Percentiles rank a stretch among this genome's conserved stretches.
These are phyloP conservation scores for Beauveria varroae DNA, from an alignment of 2,329 filamentous ascomycete genomes.

Conservation along the genomic window DNA sequence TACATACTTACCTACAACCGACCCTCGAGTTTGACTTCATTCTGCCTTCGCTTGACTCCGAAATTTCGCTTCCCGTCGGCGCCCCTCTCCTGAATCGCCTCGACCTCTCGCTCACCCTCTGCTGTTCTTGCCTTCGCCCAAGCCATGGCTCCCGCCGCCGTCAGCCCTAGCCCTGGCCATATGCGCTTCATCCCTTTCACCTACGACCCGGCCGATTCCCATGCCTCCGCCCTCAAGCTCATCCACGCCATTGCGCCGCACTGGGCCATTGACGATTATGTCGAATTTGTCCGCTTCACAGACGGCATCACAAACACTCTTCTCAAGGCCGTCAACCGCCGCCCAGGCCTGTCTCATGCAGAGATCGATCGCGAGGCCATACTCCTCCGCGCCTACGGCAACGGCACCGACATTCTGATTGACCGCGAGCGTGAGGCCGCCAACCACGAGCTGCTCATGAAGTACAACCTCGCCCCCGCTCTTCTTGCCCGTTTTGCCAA, in stretches of 20 bases:
- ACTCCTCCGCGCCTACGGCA: slow-evolving; percentile 85
- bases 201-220: slow-evolving; percentile 71
- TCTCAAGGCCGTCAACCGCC: slow-evolving; percentile 66
- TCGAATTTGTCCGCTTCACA: slow-evolving; percentile 87
- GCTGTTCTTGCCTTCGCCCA: slow-evolving; percentile 9
- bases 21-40: slow-evolving; percentile 10
- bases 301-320: slow-evolving; percentile 97
- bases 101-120: neutral
- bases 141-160: slow-evolving; percentile 28
- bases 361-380: slow-evolving; percentile 79
- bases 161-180: slow-evolving; percentile 29
- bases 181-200: slow-evolving; percentile 63
- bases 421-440: slow-evolving; percentile 79
- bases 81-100: slow-evolving; percentile 8
- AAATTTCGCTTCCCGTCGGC: slow-evolving; percentile 9
- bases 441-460: slow-evolving; percentile 81
- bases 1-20: slow-evolving; percentile 3
- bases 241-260: slow-evolving; percentile 74
- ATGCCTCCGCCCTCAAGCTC: slow-evolving; percentile 70
- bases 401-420: slow-evolving; percentile 90
- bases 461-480: slow-evolving; percentile 73
- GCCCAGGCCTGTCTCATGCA: slow-evolving; percentile 56
- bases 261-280: slow-evolving; percentile 68
- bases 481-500: slow-evolving; percentile 91
- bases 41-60: neutral